Percentiles rank a stretch among this genome's conserved stretches.
Evolutionary conservation across 2,329 filamentous ascomycete genomes (phyloP).

Genomic region (Volutella citrinella): DNA sequence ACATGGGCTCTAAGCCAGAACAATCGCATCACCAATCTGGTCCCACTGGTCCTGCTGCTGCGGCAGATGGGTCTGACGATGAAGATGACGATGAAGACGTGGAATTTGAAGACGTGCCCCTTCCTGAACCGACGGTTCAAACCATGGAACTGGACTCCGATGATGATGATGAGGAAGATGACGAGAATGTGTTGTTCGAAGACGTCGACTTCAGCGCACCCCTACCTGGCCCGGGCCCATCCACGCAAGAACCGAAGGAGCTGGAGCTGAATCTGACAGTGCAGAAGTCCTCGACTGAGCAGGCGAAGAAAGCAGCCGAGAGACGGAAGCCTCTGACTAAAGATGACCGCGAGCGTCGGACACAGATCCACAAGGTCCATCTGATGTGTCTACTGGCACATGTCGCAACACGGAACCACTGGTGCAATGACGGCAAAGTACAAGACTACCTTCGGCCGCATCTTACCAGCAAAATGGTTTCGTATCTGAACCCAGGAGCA

Average conservation of each 20-base stretch:
- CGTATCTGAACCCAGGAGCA: conserved; percentile 65
- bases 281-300: conserved; percentile 34
- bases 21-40: too few relatives aligned
- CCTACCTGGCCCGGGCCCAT: conserved; percentile 19
- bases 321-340: conserved; percentile 52
- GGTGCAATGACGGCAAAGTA: conserved; percentile 76
- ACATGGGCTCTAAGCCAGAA: too few relatives aligned
- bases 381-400: conserved; percentile 80
- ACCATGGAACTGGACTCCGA: conserved; percentile 50
- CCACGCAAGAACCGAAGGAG: conserved; percentile 29
- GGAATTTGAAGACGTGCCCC: conserved; percentile 49
- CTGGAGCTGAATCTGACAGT: conserved; percentile 53
- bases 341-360: conserved; percentile 53
- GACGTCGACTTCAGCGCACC: conserved; percentile 42
- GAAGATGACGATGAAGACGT: conserved; percentile 40
- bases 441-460: conserved; percentile 65
- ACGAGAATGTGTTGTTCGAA: conserved; percentile 44
- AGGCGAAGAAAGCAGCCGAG: conserved; percentile 30
- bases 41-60: too few relatives aligned
- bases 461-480: conserved; percentile 62
- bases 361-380: conserved; percentile 84
- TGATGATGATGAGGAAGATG: conserved; percentile 41
- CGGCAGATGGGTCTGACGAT: too few relatives aligned
- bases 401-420: conserved; percentile 72
- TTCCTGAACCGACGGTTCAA: conserved; percentile 48